These are phyloP conservation scores for Urtica urens DNA, from an alignment of 306 rosid genomes.

Conservation along the genomic window DNA sequence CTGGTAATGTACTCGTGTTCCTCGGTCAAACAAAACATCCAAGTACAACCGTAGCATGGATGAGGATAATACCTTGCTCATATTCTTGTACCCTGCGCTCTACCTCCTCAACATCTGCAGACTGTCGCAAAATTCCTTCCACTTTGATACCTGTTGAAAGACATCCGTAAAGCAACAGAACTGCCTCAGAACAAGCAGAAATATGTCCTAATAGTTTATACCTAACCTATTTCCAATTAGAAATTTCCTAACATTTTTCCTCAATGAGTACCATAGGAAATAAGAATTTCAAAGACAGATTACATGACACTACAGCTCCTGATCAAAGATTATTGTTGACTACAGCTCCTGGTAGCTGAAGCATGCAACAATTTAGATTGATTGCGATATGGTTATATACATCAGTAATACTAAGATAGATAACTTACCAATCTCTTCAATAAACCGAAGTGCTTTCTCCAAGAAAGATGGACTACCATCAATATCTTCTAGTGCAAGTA, in stretches of 20 bases:
- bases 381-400: neutral
- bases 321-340: too few relatives aligned
- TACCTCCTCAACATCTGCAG: slow-evolving; percentile 99
- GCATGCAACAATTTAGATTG: neutral
- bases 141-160: slow-evolving; percentile 49
- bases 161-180: neutral
- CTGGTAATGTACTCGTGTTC: slow-evolving; percentile 3
- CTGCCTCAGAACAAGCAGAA: neutral
- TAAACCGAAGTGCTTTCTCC: slow-evolving; percentile 87
- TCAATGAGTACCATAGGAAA: neutral
- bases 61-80: slow-evolving; percentile 64
- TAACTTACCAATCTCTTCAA: slow-evolving; percentile 79
- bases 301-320: too few relatives aligned
- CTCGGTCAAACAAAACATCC: neutral
- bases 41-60: neutral
- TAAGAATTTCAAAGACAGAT: neutral
- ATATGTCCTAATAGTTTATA: neutral
- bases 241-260: neutral
- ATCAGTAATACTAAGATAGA: slow-evolving; percentile 14
- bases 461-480: slow-evolving; percentile 99
- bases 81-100: slow-evolving; percentile 92
- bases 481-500: slow-evolving; percentile 95
- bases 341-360: too few relatives aligned
- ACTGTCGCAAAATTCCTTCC: slow-evolving; percentile 93
- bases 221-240: neutral